Evolutionary conservation across 768 basidiomycete genomes (phyloP).

Genomic region (Artomyces pyxidatus): DNA sequence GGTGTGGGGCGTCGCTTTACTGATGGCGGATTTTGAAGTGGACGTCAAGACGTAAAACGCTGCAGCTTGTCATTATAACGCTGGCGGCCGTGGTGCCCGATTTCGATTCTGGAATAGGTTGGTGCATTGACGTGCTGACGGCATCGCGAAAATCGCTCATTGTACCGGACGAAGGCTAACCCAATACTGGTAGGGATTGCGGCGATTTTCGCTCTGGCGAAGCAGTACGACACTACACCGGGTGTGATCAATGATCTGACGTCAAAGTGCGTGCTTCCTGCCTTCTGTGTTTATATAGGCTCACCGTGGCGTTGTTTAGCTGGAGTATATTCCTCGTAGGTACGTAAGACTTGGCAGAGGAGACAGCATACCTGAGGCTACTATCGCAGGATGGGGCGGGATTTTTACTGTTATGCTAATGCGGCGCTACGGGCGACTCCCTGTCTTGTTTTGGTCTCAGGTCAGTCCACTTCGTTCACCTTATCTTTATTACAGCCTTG

Average conservation of each 20-base stretch:
- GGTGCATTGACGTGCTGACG: slow-evolving; percentile 2
- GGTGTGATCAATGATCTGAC: slow-evolving; percentile 56
- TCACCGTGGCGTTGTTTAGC: slow-evolving; percentile 23
- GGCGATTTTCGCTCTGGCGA: slow-evolving; percentile 50
- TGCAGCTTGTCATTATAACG: slow-evolving; percentile 53
- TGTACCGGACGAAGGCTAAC: not conserved
- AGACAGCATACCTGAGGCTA: not conserved
- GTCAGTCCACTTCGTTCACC: slow-evolving; percentile 20
- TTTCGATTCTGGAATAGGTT: slow-evolving; percentile 59
- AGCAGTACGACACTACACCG: slow-evolving; percentile 45
- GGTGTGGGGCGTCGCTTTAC: not conserved
- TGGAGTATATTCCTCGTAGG: slow-evolving; percentile 62
- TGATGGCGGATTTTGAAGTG: slow-evolving; percentile 33
- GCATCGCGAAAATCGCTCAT: too few species aligned
- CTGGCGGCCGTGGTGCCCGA: slow-evolving; percentile 61
- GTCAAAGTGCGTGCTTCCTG: slow-evolving; percentile 29
- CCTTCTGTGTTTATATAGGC: slow-evolving; percentile 6
- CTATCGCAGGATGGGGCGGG: slow-evolving; percentile 44
- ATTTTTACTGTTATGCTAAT: slow-evolving; percentile 59
- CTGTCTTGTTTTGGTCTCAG: slow-evolving; percentile 65
- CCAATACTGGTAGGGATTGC: slow-evolving; percentile 39
- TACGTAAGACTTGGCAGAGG: slow-evolving; percentile 19
- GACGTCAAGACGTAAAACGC: slow-evolving; percentile 41
- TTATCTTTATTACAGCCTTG: not conserved
- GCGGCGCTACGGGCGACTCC: slow-evolving; percentile 54